Evolutionary conservation across 345 rosid species (phyloP).

Genomic region (Viola odorata): DNA sequence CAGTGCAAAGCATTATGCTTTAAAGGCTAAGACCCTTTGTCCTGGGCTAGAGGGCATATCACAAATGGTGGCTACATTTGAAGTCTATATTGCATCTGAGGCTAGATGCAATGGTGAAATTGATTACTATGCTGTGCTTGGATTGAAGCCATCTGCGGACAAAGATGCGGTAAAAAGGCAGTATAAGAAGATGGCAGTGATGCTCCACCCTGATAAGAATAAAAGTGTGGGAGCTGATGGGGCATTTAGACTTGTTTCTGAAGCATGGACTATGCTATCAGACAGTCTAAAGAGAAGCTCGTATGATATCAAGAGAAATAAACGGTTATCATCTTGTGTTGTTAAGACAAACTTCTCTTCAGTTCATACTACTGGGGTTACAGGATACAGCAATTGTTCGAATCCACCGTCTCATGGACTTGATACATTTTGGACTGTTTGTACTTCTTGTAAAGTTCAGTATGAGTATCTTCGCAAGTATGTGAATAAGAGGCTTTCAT

Average conservation of each 20-base stretch:
- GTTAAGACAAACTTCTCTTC: conserved; percentile 41
- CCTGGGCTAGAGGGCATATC: conserved; percentile 86
- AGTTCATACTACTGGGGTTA: conserved; percentile 38
- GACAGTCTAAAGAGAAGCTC: conserved; percentile 63
- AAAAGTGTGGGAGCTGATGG: conserved; percentile 94
- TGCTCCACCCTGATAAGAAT: conserved; percentile 95
- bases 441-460: conserved; percentile 97
- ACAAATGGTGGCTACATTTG: conserved; percentile 92
- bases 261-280: conserved; percentile 82
- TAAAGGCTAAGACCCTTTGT: conserved; percentile 66
- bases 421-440: conserved; percentile 97
- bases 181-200: conserved; percentile 82
- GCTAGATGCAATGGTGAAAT: conserved; percentile 51
- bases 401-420: conserved; percentile 46
- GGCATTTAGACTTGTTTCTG: conserved; percentile 89
- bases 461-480: conserved; percentile 95
- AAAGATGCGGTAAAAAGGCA: conserved; percentile 82
- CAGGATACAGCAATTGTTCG: conserved; percentile 44
- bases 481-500: conserved; percentile 90
- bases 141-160: conserved; percentile 86
- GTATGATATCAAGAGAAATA: conserved; percentile 47
- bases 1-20: conserved; percentile 71
- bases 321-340: conserved; percentile 29
- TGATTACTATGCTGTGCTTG: conserved; percentile 82
- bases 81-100: conserved; percentile 83